Evolutionary conservation across 2,329 filamentous ascomycete genomes (phyloP), one percentile per base, ranked within the genome.

Genomic region (Pseudogymnoascus sp.): DNA sequence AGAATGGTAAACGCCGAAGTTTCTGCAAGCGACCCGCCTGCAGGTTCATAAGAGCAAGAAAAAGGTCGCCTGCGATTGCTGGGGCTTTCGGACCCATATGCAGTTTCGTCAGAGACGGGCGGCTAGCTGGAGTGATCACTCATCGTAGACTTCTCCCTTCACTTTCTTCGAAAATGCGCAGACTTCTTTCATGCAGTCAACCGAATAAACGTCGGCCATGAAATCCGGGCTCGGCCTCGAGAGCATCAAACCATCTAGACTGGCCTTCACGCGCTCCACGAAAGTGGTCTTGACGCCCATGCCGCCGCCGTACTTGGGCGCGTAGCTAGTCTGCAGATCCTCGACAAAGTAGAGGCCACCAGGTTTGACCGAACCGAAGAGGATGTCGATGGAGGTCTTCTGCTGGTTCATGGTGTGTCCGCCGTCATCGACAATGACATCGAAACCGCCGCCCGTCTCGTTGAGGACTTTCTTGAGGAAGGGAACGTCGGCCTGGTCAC

Each of bases 361-460:
- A 3, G 73, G 72, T 62, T 71, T 73, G 15, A 77, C 69, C 2
- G 69, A 67, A 11, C 69, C 70, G 72, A 72, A 78, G 15, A 77
- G 66, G 8, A 66, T 66, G 41, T 73, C 65, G 1, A 77, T 61
- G 2, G 70, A 73, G 1, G 66, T 70, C 24, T 72, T 72, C 63
- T 77, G 74, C 66, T 77, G 72, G 4, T 66, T 63, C 72, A 77
- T 75, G 3, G 62, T 70, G 58, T 76, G 74, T 1, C 74, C 73
- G 3, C 74, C 74, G 60, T 75, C 74, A 57, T 77, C 74, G 40
- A 78, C 68, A 41, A 78, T 73, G 35, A 78, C 63, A 63, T 77
- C 76, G 41, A 77, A 76, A 21, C 71, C 67, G 5, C 64, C 64
- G 15, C 74, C 74, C 0, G 71, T 65, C 40, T 73, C 66, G 9